phyloP scores from a whole-genome alignment of 2,329 filamentous ascomycete species.

The Sporothrix variecibatus region DNA sequence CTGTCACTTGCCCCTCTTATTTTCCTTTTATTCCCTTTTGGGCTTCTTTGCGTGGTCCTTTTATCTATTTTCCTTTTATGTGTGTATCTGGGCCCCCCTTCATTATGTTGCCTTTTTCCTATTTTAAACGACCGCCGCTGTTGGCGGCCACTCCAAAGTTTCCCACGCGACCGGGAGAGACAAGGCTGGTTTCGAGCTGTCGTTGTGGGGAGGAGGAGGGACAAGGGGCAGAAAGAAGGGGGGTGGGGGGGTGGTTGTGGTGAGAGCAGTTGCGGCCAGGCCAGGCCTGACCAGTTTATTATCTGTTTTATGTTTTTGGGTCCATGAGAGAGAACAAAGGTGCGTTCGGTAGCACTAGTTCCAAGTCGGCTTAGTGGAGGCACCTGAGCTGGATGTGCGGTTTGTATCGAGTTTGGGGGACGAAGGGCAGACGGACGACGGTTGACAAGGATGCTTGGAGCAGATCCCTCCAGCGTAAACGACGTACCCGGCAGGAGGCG shows the following conservation, averaged over 20 bases:
- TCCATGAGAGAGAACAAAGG: neutral
- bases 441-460: slow-evolving; percentile 13
- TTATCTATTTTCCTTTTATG: neutral
- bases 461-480: slow-evolving; percentile 17
- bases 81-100: neutral
- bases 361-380: slow-evolving; percentile 12
- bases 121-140: neutral
- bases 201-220: slow-evolving; percentile 23
- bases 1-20: slow-evolving; percentile 13
- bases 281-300: neutral
- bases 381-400: neutral
- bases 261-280: neutral
- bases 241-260: slow-evolving; percentile 10
- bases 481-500: neutral
- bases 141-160: slow-evolving; percentile 4
- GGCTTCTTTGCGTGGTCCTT: slow-evolving; percentile 4
- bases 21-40: slow-evolving; percentile 2
- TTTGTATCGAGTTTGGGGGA: slow-evolving; percentile 4
- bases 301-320: slow-evolving; percentile 20
- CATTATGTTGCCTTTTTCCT: neutral
- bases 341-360: slow-evolving; percentile 7
- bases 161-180: slow-evolving; percentile 26
- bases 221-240: slow-evolving; percentile 15
- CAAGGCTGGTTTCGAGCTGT: slow-evolving; percentile 28
- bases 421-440: neutral